These are phyloP conservation scores for Trichoderma orchidacearum DNA, from an alignment of 495 filamentous ascomycete species.

Conservation along the genomic window DNA sequence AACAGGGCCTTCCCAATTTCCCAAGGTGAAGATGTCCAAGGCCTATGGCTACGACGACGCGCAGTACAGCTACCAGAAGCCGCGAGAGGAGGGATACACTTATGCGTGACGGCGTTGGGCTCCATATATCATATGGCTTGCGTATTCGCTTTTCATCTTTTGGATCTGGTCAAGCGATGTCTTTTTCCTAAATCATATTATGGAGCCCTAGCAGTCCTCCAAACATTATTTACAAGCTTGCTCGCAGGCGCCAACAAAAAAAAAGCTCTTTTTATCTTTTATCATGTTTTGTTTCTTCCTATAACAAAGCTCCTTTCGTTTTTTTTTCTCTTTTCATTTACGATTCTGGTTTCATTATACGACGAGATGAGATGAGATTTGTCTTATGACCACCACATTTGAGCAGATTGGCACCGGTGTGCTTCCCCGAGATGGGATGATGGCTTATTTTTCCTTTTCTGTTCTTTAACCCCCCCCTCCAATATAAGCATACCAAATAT, in stretches of 20 bases:
- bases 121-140: background rate
- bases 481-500: background rate
- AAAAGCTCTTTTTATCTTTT: background rate
- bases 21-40: conserved; percentile 8
- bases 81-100: conserved; percentile 4
- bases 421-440: background rate
- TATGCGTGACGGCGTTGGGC: conserved; percentile 1
- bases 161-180: background rate
- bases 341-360: background rate
- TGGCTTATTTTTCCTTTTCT: background rate
- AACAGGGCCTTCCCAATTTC: conserved; percentile 3
- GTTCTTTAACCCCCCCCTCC: too few species aligned
- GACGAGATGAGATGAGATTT: background rate
- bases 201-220: background rate
- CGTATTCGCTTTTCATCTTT: background rate
- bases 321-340: background rate
- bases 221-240: background rate
- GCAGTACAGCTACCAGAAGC: conserved; percentile 6
- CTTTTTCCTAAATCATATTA: background rate
- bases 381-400: background rate
- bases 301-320: background rate
- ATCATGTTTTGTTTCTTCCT: background rate
- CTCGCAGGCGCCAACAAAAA: background rate
- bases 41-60: conserved; percentile 8
- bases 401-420: background rate